Evolutionary conservation across 352 stramenopile genomes (phyloP), one percentile per base, ranked within the genome.

Genomic region (Phytopythium chamaehyphon): DNA sequence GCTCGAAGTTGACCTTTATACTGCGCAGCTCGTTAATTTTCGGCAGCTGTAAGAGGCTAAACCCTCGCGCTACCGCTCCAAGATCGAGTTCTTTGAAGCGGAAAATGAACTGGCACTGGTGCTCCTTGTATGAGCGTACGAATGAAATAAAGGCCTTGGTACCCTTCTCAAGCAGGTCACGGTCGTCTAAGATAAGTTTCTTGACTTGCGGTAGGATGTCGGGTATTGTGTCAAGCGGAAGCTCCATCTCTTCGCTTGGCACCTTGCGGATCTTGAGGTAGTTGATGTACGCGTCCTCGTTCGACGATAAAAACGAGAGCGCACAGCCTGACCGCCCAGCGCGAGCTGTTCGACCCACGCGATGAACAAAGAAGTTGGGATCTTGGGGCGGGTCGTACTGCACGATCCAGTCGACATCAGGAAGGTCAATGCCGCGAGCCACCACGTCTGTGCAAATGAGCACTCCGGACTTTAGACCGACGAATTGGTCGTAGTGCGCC

Each of bases 381-480:
- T 99, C 97, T 51, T 97, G 88, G 26, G 93, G 93, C 0, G 93
- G 91, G 68, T 99, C 95, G 65, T 98, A 99, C 73, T 99, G 98
- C 44, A 99, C 88, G 51, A 99, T 99, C 96, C 97, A 99, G 57
- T 98, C 88, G 1, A 99, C 89, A 52, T 99, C 95, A 0, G 96
- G 90, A 5, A 99, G 72, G 70, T 99, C 98, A 33, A 99, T 95
- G 23, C 98, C 98, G 28, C 97, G 82, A 33, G 97, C 97, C 5
- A 98, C 97, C 0, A 99, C 96, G 76, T 99, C 97, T 2, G 98
- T 99, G 62, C 97, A 99, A 33, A 99, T 83, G 9, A 99, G 73
- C 9, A 98, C 80, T 14, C 92, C 93, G 1, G 69, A 55, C 22
- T 62, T 57, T 1, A 87, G 46, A 1, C 51, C 46, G 15, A 80